These are phyloP conservation scores for Marasmius oreades DNA, from an alignment of 1,284 basidiomycete species.

Conservation along the genomic window DNA sequence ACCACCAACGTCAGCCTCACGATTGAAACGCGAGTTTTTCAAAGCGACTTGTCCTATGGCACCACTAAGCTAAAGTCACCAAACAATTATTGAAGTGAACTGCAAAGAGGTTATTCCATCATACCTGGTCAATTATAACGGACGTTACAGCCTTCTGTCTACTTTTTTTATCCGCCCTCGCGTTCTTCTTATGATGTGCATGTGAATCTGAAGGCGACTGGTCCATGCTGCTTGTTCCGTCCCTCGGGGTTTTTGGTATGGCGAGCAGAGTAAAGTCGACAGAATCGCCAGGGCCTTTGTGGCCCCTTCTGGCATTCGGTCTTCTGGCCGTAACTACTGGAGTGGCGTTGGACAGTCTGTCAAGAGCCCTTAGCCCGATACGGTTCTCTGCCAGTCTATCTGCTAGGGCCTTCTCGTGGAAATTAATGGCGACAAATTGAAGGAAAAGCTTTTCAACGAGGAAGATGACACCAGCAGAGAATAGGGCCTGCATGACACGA, in stretches of 20 bases:
- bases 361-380: slow-evolving; percentile 64
- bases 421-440: slow-evolving; percentile 74
- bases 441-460: slow-evolving; percentile 70
- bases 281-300: slow-evolving; percentile 18
- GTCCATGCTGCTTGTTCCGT: slow-evolving; percentile 18
- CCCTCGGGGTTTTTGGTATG: slow-evolving; percentile 8
- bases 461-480: slow-evolving; percentile 58
- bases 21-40: slow-evolving; percentile 62
- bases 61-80: slow-evolving; percentile 39
- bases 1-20: slow-evolving; percentile 50
- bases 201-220: slow-evolving; percentile 15
- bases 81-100: not conserved
- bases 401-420: slow-evolving; percentile 70
- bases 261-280: slow-evolving; percentile 16
- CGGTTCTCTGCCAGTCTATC: slow-evolving; percentile 70
- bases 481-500: slow-evolving; percentile 68
- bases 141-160: slow-evolving; percentile 53
- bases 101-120: slow-evolving; percentile 1
- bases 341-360: slow-evolving; percentile 64
- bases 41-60: slow-evolving; percentile 71
- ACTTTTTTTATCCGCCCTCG: slow-evolving; percentile 34
- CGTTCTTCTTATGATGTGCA: slow-evolving; percentile 9
- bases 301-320: slow-evolving; percentile 19
- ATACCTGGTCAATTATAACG: slow-evolving; percentile 69
- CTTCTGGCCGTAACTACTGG: slow-evolving; percentile 34